Base-by-base conservation (phyloP, 2,329 filamentous ascomycete species). In the Esteya vermicola region DNA sequence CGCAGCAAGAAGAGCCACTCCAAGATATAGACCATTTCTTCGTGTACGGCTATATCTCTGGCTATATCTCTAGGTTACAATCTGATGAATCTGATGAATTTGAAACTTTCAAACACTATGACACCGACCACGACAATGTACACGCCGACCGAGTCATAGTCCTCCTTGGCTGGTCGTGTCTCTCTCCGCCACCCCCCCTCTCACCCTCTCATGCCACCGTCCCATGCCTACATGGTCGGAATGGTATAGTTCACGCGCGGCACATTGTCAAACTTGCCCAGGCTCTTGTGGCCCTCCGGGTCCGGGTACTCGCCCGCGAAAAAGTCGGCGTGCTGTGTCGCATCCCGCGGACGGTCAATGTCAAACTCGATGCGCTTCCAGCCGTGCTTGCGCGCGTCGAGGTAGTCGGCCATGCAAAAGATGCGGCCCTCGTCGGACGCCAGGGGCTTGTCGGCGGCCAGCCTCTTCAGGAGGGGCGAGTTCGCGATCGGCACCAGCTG, bases 221-320 rank as follows among this genome's bases (percentile, higher is more conserved):
- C n/a, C 25, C 30, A 37, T 16, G 18, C 16, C 25, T 37, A 18
- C 9, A 37, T 18, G 6, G 25, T 13, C 13, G 33, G 33, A 13
- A 37, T 27, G 16, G 35, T 20, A 14, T 37, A 37, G 23, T 18
- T 27, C 6, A 83, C 54, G 12, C 89, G 56, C 1, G 67, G 73
- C 47, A 28, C 23, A 20, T 37, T 27, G 35, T 37, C 35, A 37
- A 37, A 37, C 22, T 89, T 83, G 13, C 79, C 81, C 45, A 81
- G 74, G 46, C 81, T 83, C 42, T 75, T 72, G 48, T 83, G 72
- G 31, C 89, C 71, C 28, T 81, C 57, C 3, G 82, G 82, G 0
- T 82, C 69, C 0, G 84, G 84, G 57, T 81, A 86, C 52, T 80
- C 65, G 26, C 75, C 75, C 51, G 88, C 85, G 57, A 85, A 81